Base-by-base conservation (phyloP, 208 protist genomes). In the Herpetomonas tarakana region DNA sequence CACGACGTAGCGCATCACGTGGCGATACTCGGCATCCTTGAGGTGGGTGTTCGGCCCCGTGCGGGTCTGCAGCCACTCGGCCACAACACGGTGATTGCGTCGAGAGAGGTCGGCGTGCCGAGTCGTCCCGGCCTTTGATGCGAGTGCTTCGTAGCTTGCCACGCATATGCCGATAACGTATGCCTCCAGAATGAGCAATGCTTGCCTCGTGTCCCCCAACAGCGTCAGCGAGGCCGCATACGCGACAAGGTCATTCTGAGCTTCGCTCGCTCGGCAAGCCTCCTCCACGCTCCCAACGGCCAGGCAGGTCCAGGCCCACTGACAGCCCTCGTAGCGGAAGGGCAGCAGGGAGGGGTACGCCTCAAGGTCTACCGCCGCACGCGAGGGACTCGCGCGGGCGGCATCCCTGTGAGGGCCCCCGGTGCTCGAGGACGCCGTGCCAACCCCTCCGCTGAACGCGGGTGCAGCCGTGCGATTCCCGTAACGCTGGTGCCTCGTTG, bases 101-200 rank as follows among this genome's bases (percentile, higher is more conserved):
- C 44, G 44, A 11, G 44, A 11, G 16, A 49, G 19, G 19, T 49
- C 44, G 6, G 6, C 44, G 6, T 49, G 9, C 19, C 19, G 9
- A 4, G 44, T 22, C 11, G 44, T 7, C 6, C 44, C 19, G 9
- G 44, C 44, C 44, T 22, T 49, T 12, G 16, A 7, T 11, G 44
- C 6, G 4, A 30, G 26, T 4, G 11, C 41, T 21, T 81, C 71
- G 52, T 77, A 49, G 27, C 78, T 21, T 0, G 89, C 62, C 1
- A 81, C 69, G 44, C 75, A 81, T 0, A 74, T 69, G 4, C 82
- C 71, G 11, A 93, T 76, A 31, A 93, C 74, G 62, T 82, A 85
- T 16, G 73, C 68, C 50, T 93, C 83, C 1, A 93, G 41, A 21
- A 76, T 61, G 28, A 71, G 58, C 38, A 93, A 39, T 1, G 78